Conservation (phyloP, 306 rosid genomes). For the Gleditsia sinensis region DNA sequence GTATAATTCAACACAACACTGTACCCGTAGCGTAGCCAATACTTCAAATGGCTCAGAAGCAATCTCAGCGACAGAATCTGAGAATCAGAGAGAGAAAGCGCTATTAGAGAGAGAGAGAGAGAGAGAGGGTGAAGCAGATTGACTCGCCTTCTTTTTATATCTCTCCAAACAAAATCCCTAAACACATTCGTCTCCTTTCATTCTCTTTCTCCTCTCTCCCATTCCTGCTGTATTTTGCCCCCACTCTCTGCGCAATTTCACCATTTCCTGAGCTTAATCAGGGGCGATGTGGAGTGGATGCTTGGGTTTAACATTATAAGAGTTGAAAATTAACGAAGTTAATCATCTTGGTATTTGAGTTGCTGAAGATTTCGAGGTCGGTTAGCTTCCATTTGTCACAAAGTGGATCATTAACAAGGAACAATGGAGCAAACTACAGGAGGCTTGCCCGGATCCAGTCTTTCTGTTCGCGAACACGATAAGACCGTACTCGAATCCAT, state of each 20-base stretch:
- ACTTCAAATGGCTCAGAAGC: slow-evolving; percentile 66
- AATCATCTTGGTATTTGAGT: slow-evolving; percentile 3
- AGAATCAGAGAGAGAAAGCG: slow-evolving; percentile 25
- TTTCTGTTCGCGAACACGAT: slow-evolving; percentile 36
- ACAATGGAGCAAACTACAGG: slow-evolving; percentile 60
- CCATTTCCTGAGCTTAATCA: background rate
- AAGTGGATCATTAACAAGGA: slow-evolving; percentile 19
- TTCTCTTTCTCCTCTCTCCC: background rate
- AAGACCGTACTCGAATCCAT: slow-evolving; percentile 63
- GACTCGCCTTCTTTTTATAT: slow-evolving; percentile 47
- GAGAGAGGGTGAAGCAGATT: slow-evolving; percentile 33
- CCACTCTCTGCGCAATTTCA: background rate
- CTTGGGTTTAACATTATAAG: slow-evolving; percentile 14
- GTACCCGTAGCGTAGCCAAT: slow-evolving; percentile 44
- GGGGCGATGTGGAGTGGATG: background rate
- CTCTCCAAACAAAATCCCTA: background rate
- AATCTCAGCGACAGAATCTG: slow-evolving; percentile 44
- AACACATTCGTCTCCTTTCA: background rate
- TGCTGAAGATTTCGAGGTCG: slow-evolving; percentile 6
- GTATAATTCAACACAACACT: slow-evolving; percentile 39
- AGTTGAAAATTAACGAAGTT: background rate
- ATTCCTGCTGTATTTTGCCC: background rate
- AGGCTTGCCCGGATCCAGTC: slow-evolving; percentile 44
- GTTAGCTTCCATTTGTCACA: slow-evolving; percentile 27
- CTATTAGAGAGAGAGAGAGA: slow-evolving; percentile 14